Percentiles rank a stretch among this genome's conserved stretches.
Evolutionary conservation across 768 basidiomycete species (phyloP).

Genomic region (Tubosaeta sp.): DNA sequence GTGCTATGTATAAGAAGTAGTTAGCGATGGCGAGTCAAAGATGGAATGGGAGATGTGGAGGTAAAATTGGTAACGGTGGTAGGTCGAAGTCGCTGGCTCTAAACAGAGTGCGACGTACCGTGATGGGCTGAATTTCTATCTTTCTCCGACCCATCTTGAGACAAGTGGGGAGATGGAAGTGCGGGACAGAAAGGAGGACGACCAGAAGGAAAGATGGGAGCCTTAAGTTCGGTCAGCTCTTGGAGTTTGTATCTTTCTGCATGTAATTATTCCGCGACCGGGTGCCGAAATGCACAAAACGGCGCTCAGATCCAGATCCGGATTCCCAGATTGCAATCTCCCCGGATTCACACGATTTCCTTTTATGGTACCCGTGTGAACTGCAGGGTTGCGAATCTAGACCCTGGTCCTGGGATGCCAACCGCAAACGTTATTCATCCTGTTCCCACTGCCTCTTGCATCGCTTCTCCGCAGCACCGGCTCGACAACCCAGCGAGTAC

Average conservation of each 20-base stretch:
- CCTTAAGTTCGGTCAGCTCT: conserved; percentile 28
- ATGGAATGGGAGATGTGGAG: conserved; percentile 21
- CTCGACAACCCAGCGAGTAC: conserved; percentile 14
- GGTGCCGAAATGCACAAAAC: conserved; percentile 34
- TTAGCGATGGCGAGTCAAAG: conserved; percentile 32
- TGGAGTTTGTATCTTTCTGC: conserved; percentile 34
- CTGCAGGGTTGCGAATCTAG: background rate
- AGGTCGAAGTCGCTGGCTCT: conserved; percentile 6
- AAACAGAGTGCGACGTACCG: conserved; percentile 44
- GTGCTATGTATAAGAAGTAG: conserved; percentile 59
- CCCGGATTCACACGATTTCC: conserved; percentile 21
- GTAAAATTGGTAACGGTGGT: conserved; percentile 27
- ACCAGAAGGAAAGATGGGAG: conserved; percentile 27
- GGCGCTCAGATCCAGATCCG: conserved; percentile 34
- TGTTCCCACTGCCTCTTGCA: conserved; percentile 16
- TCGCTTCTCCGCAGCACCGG: conserved; percentile 25
- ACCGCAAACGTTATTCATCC: background rate
- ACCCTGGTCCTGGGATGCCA: background rate
- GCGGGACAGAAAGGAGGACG: conserved; percentile 13
- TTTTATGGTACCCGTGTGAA: conserved; percentile 6
- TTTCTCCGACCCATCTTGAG: conserved; percentile 66
- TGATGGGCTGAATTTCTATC: conserved; percentile 80
- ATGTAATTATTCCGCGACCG: conserved; percentile 38
- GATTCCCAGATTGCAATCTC: conserved; percentile 22
- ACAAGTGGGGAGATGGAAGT: conserved; percentile 20